Evolutionary conservation across 2,329 filamentous ascomycete genomes (phyloP), one percentile per base, ranked within the genome.

Genomic region (Camillea tinctor): DNA sequence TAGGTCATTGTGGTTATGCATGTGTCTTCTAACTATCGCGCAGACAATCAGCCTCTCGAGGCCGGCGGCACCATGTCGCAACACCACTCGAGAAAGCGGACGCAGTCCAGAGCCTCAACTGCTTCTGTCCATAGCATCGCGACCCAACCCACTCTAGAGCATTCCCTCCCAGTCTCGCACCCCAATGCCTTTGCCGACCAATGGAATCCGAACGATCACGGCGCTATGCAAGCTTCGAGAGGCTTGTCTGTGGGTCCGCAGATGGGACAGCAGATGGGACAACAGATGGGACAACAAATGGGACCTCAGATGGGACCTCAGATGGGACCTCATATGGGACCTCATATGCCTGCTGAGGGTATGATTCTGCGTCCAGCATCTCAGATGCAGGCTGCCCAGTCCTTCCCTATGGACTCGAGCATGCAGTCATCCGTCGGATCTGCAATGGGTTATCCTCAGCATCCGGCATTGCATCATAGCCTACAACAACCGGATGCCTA

Each of bases 351-450:
- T 2, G 75, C 83, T 22, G 85, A 88, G 65, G 84, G 85, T 61
- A 81, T 87, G 75, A 81, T 88, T 53, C 75, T 88, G 62, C 82
- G 85, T 58, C 81, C 82, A 19, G 80, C 82, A 24, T 79, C 81
- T 21, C 85, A 86, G 63, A 79, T 87, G 68, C 82, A 84, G 63
- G 75, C 78, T 53, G 77, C 76, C 51, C 79, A 79, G 56, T 76
- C 78, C 19, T 84, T 80, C 66, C 67, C 78, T 58, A 81, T 81
- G 61, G 82, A 85, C 55, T 76, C 82, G 20, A 70, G 77, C 23
- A 79, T 87, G 69, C 80, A 79, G 57, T 73, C 75, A 15, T 75
- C 80, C 13, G 78, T 83, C 61, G 75, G 75, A 52, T 75, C 80
- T 58, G 68, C 74, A 50, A 76, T 82, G 70, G 65, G 75, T 40